Evolutionary conservation across 164 flowering plant genomes (phyloP).

Genomic region (Cinnamomum micranthum): DNA sequence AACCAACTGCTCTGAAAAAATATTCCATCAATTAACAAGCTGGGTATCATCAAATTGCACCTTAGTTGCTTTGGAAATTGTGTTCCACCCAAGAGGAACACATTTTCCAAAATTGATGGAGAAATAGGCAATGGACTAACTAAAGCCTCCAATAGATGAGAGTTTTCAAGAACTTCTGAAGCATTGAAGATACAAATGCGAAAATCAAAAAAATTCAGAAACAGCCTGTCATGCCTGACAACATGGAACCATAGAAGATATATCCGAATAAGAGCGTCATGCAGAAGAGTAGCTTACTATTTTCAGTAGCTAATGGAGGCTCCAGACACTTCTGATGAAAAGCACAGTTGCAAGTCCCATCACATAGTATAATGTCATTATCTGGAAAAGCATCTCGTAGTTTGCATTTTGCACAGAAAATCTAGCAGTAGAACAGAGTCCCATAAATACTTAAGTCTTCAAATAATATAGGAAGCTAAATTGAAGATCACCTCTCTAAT

Average conservation of each 20-base stretch:
- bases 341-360: slow-evolving; percentile 92
- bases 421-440: slow-evolving; percentile 32
- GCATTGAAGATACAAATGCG: not conserved
- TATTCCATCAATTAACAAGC: not conserved
- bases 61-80: not conserved
- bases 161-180: not conserved
- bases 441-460: not conserved
- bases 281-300: slow-evolving; percentile 48
- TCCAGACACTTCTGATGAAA: slow-evolving; percentile 96
- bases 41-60: not conserved
- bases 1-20: too few species aligned
- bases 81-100: not conserved
- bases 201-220: not conserved
- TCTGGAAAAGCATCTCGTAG: slow-evolving; percentile 74
- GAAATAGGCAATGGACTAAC: not conserved
- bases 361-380: slow-evolving; percentile 93
- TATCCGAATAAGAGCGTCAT: not conserved
- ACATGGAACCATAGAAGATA: not conserved
- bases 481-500: not conserved
- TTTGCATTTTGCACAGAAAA: slow-evolving; percentile 91
- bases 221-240: not conserved
- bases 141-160: not conserved
- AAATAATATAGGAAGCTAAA: not conserved
- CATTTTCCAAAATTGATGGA: too few species aligned
- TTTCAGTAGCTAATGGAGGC: slow-evolving; percentile 83